phyloP scores from a whole-genome alignment of 2,329 filamentous ascomycete genomes.

The Fusarium penzigii region DNA sequence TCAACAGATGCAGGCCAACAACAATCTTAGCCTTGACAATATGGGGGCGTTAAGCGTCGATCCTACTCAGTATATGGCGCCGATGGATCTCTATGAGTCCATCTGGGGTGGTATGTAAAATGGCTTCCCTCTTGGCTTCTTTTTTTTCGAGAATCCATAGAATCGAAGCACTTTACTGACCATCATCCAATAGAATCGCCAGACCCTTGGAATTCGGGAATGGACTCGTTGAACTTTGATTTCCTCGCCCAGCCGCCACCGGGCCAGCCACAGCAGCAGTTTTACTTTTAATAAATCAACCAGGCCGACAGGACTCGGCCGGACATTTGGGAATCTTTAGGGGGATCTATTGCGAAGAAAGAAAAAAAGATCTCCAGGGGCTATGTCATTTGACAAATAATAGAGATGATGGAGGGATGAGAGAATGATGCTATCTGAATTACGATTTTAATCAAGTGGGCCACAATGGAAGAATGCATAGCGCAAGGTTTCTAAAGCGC shows the following conservation, averaged over 20 bases:
- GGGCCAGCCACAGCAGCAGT: constrained; percentile 58
- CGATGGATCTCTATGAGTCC: constrained; percentile 68
- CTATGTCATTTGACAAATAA: too few species aligned
- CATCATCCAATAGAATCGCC: constrained; percentile 51
- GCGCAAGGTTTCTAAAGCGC: too few species aligned
- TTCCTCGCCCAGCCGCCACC: constrained; percentile 61
- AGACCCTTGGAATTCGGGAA: constrained; percentile 57
- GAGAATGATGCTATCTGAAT: too few species aligned
- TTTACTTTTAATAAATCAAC: constrained; percentile 49
- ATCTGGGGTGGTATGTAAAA: constrained; percentile 64
- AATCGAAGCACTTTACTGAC: constrained; percentile 11
- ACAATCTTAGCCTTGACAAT: constrained; percentile 42
- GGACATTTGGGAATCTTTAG: too few species aligned
- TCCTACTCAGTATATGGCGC: constrained; percentile 61
- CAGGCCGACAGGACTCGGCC: neutral
- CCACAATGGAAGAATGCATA: too few species aligned
- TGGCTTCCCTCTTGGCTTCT: neutral
- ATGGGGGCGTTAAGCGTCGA: constrained; percentile 55
- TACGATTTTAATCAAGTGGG: too few species aligned
- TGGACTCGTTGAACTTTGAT: constrained; percentile 61
- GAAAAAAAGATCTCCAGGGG: too few species aligned
- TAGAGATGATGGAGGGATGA: too few species aligned
- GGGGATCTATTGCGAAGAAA: too few species aligned
- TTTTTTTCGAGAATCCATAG: neutral
- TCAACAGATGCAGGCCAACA: constrained; percentile 37